Percentiles rank a stretch among this genome's conserved stretches.
phyloP scores from a whole-genome alignment of 495 filamentous ascomycete genomes.

The Letharia lupina region DNA sequence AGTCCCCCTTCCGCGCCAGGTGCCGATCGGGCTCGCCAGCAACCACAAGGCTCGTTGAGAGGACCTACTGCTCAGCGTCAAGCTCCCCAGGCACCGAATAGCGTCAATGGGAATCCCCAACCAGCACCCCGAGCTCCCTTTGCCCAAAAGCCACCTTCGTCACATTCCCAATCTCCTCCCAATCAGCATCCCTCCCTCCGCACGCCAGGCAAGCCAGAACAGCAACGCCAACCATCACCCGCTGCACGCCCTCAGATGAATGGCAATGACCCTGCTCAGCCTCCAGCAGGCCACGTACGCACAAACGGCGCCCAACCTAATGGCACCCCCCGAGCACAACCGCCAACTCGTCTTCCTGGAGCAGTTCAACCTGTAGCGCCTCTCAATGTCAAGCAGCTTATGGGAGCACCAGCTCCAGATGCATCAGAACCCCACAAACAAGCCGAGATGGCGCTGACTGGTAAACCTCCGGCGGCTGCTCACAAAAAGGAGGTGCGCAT shows the following conservation, averaged over 20 bases:
- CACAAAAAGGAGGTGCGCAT: constrained; percentile 88
- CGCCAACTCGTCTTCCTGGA: constrained; percentile 37
- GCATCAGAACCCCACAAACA: constrained; percentile 61
- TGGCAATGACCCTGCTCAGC: constrained; percentile 13
- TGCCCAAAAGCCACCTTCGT: constrained; percentile 30
- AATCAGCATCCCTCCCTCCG: constrained; percentile 26
- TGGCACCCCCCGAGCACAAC: constrained; percentile 38
- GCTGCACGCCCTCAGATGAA: constrained; percentile 15
- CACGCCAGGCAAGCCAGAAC: constrained; percentile 20
- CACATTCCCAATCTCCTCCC: constrained; percentile 32
- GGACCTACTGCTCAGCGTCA: constrained; percentile 48
- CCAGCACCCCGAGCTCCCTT: constrained; percentile 23
- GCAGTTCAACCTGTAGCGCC: constrained; percentile 51
- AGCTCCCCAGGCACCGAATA: constrained; percentile 47
- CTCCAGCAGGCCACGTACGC: constrained; percentile 10
- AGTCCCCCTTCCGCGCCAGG: constrained; percentile 49
- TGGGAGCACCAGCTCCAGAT: constrained; percentile 36
- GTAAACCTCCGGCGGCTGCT: constrained; percentile 57
- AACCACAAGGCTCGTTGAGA: constrained; percentile 36
- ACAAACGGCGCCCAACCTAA: constrained; percentile 28
- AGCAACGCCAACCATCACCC: constrained; percentile 27
- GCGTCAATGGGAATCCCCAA: constrained; percentile 13
- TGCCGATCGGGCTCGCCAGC: constrained; percentile 34
- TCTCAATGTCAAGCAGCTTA: constrained; percentile 79
- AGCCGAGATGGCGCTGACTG: constrained; percentile 70